A percentile compares a stretch with the other conserved stretches of the same genome.
Conservation (phyloP, 257 asterid genomes). For the Eustoma russellianum region DNA sequence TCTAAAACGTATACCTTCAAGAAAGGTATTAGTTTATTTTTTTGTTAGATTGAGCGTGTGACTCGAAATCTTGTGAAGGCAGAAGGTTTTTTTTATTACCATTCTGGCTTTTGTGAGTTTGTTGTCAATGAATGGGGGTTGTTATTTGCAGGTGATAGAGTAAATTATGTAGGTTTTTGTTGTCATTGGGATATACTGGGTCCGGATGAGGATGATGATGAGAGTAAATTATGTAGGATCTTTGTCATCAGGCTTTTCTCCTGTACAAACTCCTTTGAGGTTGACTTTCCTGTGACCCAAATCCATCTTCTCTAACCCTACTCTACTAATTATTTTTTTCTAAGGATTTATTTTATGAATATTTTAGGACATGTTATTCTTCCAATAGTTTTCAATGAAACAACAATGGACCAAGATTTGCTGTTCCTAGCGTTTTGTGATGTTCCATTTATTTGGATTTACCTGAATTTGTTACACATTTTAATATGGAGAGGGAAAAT, state of each 20-base stretch:
- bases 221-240: slow-evolving; percentile 68
- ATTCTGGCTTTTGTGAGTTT: background rate
- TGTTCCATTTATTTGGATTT: too few relatives aligned
- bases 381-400: background rate
- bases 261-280: slow-evolving; percentile 46
- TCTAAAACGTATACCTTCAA: slow-evolving; percentile 57
- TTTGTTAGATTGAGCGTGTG: background rate
- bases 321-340: background rate
- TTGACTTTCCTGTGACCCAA: slow-evolving; percentile 11
- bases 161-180: too few relatives aligned
- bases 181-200: too few relatives aligned
- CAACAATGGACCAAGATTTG: too few relatives aligned
- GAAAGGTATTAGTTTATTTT: slow-evolving; percentile 37
- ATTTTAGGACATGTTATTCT: background rate
- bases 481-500: too few relatives aligned
- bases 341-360: background rate
- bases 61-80: background rate
- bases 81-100: background rate
- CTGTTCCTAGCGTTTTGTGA: too few relatives aligned
- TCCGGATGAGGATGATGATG: too few relatives aligned
- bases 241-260: slow-evolving; percentile 33
- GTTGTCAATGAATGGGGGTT: background rate
- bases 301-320: background rate
- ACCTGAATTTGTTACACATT: too few relatives aligned
- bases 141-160: slow-evolving; percentile 65